Percentiles rank a stretch among this genome's conserved stretches.
Evolutionary conservation across 2,329 filamentous ascomycete species (phyloP).

Genomic region (Verticillium nonalfalfae): DNA sequence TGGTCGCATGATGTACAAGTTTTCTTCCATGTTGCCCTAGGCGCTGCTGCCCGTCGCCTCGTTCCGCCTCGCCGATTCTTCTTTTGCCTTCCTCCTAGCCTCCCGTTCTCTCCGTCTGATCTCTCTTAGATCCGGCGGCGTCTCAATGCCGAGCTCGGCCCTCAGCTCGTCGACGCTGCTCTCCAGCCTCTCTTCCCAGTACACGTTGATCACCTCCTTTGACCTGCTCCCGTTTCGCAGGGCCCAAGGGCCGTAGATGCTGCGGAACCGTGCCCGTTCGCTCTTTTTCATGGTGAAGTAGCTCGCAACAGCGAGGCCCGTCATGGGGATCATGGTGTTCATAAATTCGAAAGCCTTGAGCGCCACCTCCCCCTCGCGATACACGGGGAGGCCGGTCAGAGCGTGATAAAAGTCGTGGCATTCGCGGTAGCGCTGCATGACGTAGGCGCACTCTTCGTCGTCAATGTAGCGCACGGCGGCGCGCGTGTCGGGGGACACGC

Average conservation of each 20-base stretch:
- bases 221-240: slow-evolving; percentile 70
- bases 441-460: slow-evolving; percentile 92
- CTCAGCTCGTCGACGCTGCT: slow-evolving; percentile 75
- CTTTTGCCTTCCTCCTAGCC: slow-evolving; percentile 60
- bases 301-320: slow-evolving; percentile 76
- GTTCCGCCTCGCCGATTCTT: slow-evolving; percentile 16
- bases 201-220: slow-evolving; percentile 87
- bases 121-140: slow-evolving; percentile 76
- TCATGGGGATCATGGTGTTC: slow-evolving; percentile 93
- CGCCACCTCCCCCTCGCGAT: slow-evolving; percentile 95
- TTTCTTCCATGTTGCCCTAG: not conserved
- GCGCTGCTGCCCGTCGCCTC: not conserved
- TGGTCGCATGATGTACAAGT: not conserved
- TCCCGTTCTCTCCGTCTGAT: slow-evolving; percentile 67
- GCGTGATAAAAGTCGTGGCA: slow-evolving; percentile 98
- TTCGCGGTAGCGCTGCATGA: slow-evolving; percentile 96
- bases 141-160: slow-evolving; percentile 72
- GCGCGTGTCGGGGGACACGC: slow-evolving; percentile 87
- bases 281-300: slow-evolving; percentile 80
- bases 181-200: slow-evolving; percentile 93
- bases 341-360: slow-evolving; percentile 97
- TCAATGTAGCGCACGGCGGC: slow-evolving; percentile 82
- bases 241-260: slow-evolving; percentile 84
- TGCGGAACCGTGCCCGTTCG: slow-evolving; percentile 69
- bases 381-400: slow-evolving; percentile 80